Evolutionary conservation across 1,139 yeast species (phyloP).

Genomic region (Yamadazyma pseudoaaseri): DNA sequence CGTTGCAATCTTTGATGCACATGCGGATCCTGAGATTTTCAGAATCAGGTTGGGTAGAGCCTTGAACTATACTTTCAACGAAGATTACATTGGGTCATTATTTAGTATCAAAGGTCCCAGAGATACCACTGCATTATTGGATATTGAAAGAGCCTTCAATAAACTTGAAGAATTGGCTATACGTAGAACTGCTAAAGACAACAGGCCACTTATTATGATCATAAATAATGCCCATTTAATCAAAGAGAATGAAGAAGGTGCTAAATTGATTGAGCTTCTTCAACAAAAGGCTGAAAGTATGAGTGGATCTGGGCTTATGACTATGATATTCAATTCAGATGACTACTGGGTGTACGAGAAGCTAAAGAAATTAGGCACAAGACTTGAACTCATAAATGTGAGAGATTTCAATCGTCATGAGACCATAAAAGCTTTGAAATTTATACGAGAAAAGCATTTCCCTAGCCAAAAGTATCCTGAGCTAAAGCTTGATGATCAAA

Average conservation of each 20-base stretch:
- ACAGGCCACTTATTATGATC: constrained; percentile 62
- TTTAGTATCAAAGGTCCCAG: constrained; percentile 85
- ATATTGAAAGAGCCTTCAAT: constrained; percentile 79
- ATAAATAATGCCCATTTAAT: constrained; percentile 77
- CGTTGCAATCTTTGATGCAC: constrained; percentile 78
- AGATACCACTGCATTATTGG: constrained; percentile 79
- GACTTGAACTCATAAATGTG: constrained; percentile 71
- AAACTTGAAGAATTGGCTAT: constrained; percentile 75
- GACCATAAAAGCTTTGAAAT: constrained; percentile 54
- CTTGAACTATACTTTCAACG: constrained; percentile 68
- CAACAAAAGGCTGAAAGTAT: constrained; percentile 83
- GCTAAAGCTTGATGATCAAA: constrained; percentile 27
- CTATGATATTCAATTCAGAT: constrained; percentile 76
- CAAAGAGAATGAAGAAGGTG: constrained; percentile 70
- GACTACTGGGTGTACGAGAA: constrained; percentile 88
- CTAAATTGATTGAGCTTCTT: constrained; percentile 66
- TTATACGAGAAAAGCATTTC: constrained; percentile 49
- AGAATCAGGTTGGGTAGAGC: constrained; percentile 77
- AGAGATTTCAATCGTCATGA: constrained; percentile 61
- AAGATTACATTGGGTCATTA: constrained; percentile 79
- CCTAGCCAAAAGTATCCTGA: constrained; percentile 37
- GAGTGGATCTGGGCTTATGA: constrained; percentile 74
- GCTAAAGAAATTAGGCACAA: constrained; percentile 67
- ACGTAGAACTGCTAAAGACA: constrained; percentile 31
- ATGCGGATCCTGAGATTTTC: constrained; percentile 83